Conservation (phyloP, 352 stramenopile genomes). For the Pythium brachiatum region DNA sequence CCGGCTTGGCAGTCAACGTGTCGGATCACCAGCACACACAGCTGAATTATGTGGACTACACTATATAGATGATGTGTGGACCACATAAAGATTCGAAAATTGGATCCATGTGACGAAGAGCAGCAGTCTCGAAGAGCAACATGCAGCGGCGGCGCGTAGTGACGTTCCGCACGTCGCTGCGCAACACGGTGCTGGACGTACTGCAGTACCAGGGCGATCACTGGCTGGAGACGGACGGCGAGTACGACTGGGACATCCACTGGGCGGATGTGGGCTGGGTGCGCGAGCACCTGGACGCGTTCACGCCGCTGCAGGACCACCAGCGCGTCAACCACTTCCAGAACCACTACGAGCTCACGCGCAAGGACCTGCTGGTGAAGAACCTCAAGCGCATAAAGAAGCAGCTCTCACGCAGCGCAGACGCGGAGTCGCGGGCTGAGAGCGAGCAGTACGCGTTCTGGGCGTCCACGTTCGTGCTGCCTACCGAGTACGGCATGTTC, state of each 20-base stretch:
- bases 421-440: slow-evolving; percentile 32
- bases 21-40: neutral
- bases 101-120: neutral
- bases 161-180: slow-evolving; percentile 62
- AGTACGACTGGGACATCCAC: slow-evolving; percentile 80
- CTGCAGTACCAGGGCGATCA: slow-evolving; percentile 43
- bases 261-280: slow-evolving; percentile 87
- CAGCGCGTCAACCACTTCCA: slow-evolving; percentile 92
- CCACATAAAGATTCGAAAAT: neutral
- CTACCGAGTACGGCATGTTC: slow-evolving; percentile 85
- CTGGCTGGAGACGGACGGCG: slow-evolving; percentile 73
- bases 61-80: neutral
- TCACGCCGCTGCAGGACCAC: slow-evolving; percentile 60
- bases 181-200: slow-evolving; percentile 82
- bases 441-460: slow-evolving; percentile 61
- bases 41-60: slow-evolving; percentile 8
- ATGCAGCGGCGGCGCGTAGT: slow-evolving; percentile 22
- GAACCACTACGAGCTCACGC: slow-evolving; percentile 92
- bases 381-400: slow-evolving; percentile 91
- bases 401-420: slow-evolving; percentile 68
- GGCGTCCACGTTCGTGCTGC: slow-evolving; percentile 82
- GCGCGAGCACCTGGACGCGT: slow-evolving; percentile 66
- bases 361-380: slow-evolving; percentile 89
- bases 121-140: slow-evolving; percentile 7
- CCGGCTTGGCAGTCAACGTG: neutral